These are phyloP conservation scores for Blepharisma japonicum DNA, from an alignment of 73 alveolate species.

Conservation along the genomic window DNA sequence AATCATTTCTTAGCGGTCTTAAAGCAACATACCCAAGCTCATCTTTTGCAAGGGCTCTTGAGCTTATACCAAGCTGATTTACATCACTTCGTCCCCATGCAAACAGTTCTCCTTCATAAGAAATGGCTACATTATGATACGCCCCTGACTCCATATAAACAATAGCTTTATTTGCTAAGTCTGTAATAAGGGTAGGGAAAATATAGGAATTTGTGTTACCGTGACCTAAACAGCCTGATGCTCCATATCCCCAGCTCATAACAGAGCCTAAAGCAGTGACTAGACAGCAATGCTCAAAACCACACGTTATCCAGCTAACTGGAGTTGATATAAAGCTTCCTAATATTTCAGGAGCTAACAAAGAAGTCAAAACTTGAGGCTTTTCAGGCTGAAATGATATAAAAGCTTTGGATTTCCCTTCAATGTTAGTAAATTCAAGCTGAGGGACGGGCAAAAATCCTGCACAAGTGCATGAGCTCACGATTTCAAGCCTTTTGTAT, in stretches of 20 bases:
- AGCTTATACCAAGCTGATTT: slow-evolving; percentile 46
- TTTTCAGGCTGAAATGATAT: neutral
- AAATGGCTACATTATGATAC: slow-evolving; percentile 56
- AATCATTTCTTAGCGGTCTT: slow-evolving; percentile 34
- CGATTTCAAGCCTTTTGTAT: no score
- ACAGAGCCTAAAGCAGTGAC: slow-evolving; percentile 49
- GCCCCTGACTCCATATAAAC: slow-evolving; percentile 56
- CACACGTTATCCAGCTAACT: slow-evolving; percentile 38
- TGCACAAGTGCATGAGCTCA: neutral
- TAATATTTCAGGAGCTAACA: neutral
- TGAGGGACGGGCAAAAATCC: neutral
- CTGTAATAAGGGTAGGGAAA: slow-evolving; percentile 39
- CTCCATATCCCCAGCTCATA: slow-evolving; percentile 75
- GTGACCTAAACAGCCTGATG: slow-evolving; percentile 71
- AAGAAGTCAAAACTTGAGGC: slow-evolving; percentile 22
- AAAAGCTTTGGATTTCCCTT: neutral
- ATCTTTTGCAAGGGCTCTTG: slow-evolving; percentile 36
- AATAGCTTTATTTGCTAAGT: neutral
- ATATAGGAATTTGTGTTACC: slow-evolving; percentile 45
- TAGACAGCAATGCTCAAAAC: slow-evolving; percentile 55
- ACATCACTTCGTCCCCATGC: slow-evolving; percentile 74
- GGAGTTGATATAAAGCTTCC: neutral
- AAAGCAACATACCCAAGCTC: slow-evolving; percentile 35
- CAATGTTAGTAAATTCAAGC: slow-evolving; percentile 1
- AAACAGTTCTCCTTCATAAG: slow-evolving; percentile 30